A percentile compares a stretch with the other conserved stretches of the same genome.
These are phyloP conservation scores for Chimonanthus salicifolius DNA, from an alignment of 164 flowering plant species.

Conservation along the genomic window DNA sequence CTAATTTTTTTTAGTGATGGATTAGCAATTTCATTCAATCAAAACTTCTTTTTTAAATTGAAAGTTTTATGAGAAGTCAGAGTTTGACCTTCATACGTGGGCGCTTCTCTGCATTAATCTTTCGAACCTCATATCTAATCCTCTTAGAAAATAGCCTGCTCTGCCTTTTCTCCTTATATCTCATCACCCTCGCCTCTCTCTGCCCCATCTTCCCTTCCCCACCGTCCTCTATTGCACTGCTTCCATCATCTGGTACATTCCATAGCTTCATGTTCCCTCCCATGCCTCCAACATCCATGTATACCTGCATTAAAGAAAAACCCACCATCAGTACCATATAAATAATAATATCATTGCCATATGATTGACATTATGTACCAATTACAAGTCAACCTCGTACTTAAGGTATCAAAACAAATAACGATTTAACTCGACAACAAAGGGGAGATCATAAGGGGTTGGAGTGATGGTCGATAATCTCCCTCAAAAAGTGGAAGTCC, in stretches of 20 bases:
- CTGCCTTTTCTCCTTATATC: conserved; percentile 83
- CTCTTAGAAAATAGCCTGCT: conserved; percentile 70
- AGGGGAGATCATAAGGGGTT: background rate
- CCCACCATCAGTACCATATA: conserved; percentile 14
- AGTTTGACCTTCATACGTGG: conserved; percentile 67
- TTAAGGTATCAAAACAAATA: background rate
- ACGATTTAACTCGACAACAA: background rate
- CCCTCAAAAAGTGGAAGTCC: too few species aligned
- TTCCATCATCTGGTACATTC: conserved; percentile 41
- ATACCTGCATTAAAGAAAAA: conserved; percentile 1
- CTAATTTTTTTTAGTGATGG: too few species aligned
- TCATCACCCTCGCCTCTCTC: conserved; percentile 67
- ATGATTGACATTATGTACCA: background rate
- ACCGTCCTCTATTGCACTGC: conserved; percentile 10
- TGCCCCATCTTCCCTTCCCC: conserved; percentile 32
- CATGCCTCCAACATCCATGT: background rate
- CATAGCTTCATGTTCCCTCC: conserved; percentile 13
- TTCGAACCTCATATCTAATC: conserved; percentile 75
- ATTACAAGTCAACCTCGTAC: background rate
- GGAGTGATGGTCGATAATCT: too few species aligned
- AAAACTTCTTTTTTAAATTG: too few species aligned
- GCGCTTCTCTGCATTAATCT: conserved; percentile 80
- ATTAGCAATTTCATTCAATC: too few species aligned
- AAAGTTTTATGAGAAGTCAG: too few species aligned
- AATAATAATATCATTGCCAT: background rate